These are phyloP conservation scores for Uronychia binucleata DNA, from an alignment of 73 alveolate species.

Conservation along the genomic window DNA sequence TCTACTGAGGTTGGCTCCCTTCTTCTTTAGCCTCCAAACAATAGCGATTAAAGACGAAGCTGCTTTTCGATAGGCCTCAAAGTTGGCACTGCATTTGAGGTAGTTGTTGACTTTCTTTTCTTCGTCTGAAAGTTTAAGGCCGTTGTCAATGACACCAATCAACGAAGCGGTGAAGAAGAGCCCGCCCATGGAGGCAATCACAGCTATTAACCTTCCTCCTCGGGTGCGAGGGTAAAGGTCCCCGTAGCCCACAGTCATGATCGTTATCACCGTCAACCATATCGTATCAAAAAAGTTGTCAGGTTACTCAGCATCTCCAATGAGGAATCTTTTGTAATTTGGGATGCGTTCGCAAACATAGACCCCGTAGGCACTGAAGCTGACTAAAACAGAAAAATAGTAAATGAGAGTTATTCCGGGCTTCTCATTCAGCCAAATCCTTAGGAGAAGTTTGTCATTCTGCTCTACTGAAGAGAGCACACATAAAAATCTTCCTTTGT, in stretches of 20 bases:
- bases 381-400: neutral
- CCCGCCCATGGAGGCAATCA: neutral
- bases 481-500: neutral
- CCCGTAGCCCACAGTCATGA: constrained; percentile 81
- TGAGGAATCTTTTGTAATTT: neutral
- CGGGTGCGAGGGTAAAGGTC: constrained; percentile 59
- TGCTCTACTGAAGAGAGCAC: neutral
- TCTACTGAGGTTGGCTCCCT: neutral
- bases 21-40: neutral
- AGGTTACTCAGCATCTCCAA: neutral
- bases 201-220: constrained; percentile 22
- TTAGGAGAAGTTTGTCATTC: neutral
- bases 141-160: neutral
- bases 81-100: neutral
- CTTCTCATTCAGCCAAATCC: neutral
- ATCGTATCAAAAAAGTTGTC: neutral
- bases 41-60: neutral
- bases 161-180: neutral
- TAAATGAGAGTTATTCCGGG: neutral
- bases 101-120: neutral
- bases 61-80: neutral
- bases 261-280: constrained; percentile 28
- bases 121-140: neutral
- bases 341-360: neutral
- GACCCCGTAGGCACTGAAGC: neutral